Evolutionary conservation across 2,329 filamentous ascomycete genomes (phyloP), one percentile per base, ranked within the genome.

Genomic region (Drechslerella dactyloides): DNA sequence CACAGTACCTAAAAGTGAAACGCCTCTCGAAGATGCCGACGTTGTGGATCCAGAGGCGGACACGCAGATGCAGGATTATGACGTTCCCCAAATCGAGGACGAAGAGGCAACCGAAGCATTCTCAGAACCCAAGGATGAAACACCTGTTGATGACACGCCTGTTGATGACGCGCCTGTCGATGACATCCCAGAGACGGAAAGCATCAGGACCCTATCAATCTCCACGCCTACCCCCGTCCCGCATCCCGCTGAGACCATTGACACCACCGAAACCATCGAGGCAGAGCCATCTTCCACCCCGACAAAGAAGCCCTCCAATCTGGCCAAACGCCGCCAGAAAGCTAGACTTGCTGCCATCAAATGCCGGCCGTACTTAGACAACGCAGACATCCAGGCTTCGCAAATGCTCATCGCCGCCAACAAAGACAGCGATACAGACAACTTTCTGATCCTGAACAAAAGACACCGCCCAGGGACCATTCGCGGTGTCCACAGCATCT

Each of bases 361-460:
- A 33, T 3, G 4, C 8, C 27, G 8, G 27, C 27, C 27, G 27
- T 33, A 33, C 8, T 8, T 33, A 8, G 8, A 33, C 8, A 33
- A 33, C 8, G 8, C 3, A 8, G 8, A 8, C 27, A n/a, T 65
- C 6, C 56, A 42, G 21, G 56, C 64, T 13, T 11, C 13, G 7
- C 40, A 62, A 23, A 52, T 69, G 19, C 54, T 8, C 46, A 48
- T n/a, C n/a, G n/a, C n/a, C n/a, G n/a, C n/a, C n/a, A n/a, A n/a
- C n/a, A n/a, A n/a, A n/a, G n/a, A n/a, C n/a, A n/a, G n/a, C n/a
- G n/a, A n/a, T n/a, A 24, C 19, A 1, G 58, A 55, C 13, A 19
- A 7, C 15, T 63, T 58, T 30, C n/a, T 42, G 2, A 51, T 63
- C 15, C 35, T 1, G 15, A 27, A 35, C 15, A 46, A 27, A n/a